These are phyloP conservation scores for Pulveroboletus sp. DNA, from an alignment of 768 basidiomycete genomes.

Conservation along the genomic window DNA sequence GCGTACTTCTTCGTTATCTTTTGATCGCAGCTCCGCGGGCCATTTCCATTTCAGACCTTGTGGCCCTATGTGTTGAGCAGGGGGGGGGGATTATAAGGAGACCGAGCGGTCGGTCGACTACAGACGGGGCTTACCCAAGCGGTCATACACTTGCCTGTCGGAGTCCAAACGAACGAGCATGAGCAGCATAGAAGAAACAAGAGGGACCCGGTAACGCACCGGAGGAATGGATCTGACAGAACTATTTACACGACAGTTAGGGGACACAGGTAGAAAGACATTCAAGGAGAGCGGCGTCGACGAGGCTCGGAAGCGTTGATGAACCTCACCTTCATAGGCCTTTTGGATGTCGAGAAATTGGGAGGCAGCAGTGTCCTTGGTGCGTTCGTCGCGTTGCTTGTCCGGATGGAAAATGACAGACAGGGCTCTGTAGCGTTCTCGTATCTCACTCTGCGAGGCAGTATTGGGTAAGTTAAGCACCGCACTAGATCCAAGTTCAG, in stretches of 20 bases:
- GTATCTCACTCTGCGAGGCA: slow-evolving; percentile 64
- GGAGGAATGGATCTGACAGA: slow-evolving; percentile 65
- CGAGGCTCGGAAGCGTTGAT: not conserved
- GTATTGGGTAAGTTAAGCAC: slow-evolving; percentile 65
- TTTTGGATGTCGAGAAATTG: slow-evolving; percentile 75
- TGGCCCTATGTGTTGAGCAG: slow-evolving; percentile 22
- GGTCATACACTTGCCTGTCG: slow-evolving; percentile 67
- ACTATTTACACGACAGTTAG: slow-evolving; percentile 37
- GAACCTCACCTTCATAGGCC: slow-evolving; percentile 67
- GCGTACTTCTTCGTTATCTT: slow-evolving; percentile 46
- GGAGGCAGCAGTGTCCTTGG: slow-evolving; percentile 55
- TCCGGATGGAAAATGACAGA: slow-evolving; percentile 85
- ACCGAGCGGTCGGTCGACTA: slow-evolving; percentile 2
- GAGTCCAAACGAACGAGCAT: slow-evolving; percentile 7
- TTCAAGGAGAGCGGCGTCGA: not conserved
- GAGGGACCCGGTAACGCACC: slow-evolving; percentile 38
- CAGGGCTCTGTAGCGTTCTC: slow-evolving; percentile 65
- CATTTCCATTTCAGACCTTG: slow-evolving; percentile 40
- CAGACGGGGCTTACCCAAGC: slow-evolving; percentile 45
- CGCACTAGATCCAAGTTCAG: slow-evolving; percentile 32
- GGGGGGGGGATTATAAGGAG: slow-evolving; percentile 8
- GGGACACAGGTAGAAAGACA: not conserved
- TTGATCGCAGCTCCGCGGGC: slow-evolving; percentile 41
- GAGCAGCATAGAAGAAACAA: slow-evolving; percentile 1
- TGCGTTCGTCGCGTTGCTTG: slow-evolving; percentile 58